Evolutionary conservation across 2,329 filamentous ascomycete species (phyloP), one percentile per base, ranked within the genome.

Genomic region (Arachnopeziza araneosa): DNA sequence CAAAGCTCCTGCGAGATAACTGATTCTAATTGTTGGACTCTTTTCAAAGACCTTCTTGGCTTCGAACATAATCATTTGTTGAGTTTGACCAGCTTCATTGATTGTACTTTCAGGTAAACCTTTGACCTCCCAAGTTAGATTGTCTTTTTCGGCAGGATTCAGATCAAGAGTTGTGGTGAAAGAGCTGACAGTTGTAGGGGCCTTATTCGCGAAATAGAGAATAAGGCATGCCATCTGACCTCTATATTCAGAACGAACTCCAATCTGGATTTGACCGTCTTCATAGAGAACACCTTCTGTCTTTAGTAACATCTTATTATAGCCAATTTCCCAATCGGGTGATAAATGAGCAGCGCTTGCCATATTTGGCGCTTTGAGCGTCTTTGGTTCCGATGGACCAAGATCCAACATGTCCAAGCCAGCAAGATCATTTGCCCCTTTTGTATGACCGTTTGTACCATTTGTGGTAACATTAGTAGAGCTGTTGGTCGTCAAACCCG

Each of bases 211-310:
- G 74, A 98, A 96, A 75, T 98, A 99, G 56, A 96, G 78, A 69
- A 99, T 98, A 63, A 99, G 79, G 69, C 95, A 96, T 50, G 95
- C 95, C 78, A 97, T 88, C 72, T 96, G 91, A n/a, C 88, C 90
- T 62, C 95, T 88, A 73, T 97, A 99, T 75, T 99, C 95, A 10
- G 92, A 96, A 44, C 95, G 87, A 56, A 98, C 77, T 32, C 95
- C 95, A 50, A 99, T 83, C 72, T 99, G 93, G 57, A 99, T 84
- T 75, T 99, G 95, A 0, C 88, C 88, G 71, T 99, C 95, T 75
- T 99, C 93, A 72, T 97, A 99, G 0, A 99, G 80, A 9, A 99
- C 83, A 58, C 95, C 95, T 72, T 98, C 93, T 0, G 88, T 77
- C 58, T 82, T 83, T 55, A 96, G 84, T 67, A 96, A 81, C 19